These are phyloP conservation scores for Neoascochyta sp. DNA, from an alignment of 2,329 filamentous ascomycete species.

Conservation along the genomic window DNA sequence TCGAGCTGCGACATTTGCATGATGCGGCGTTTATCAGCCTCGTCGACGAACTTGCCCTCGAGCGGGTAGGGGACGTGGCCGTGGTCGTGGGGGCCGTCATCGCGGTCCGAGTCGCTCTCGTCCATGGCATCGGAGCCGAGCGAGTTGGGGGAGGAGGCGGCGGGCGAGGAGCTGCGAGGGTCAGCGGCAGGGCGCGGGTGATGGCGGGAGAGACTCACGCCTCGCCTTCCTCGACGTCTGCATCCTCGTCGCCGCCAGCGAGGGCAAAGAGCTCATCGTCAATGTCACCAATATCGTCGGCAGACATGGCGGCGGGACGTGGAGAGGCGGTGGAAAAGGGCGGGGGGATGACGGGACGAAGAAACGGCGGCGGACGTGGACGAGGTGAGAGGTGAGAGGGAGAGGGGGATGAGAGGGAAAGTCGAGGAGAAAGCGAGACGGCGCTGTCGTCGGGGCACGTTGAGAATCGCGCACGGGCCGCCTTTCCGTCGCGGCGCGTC, in stretches of 20 bases:
- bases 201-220: slow-evolving; percentile 58
- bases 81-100: slow-evolving; percentile 46
- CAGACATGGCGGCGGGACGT: slow-evolving; percentile 60
- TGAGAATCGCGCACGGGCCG: too few species aligned
- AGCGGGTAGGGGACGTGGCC: slow-evolving; percentile 72
- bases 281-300: slow-evolving; percentile 57
- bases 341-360: slow-evolving; percentile 3
- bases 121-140: slow-evolving; percentile 83
- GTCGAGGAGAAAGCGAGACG: slow-evolving; percentile 14
- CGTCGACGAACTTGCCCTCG: slow-evolving; percentile 72
- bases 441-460: slow-evolving; percentile 20
- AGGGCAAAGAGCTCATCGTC: slow-evolving; percentile 93
- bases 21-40: slow-evolving; percentile 58
- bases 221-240: slow-evolving; percentile 71
- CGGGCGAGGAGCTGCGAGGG: slow-evolving; percentile 61
- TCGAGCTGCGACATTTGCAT: slow-evolving; percentile 85
- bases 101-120: slow-evolving; percentile 58
- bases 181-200: slow-evolving; percentile 23
- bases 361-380: slow-evolving; percentile 5
- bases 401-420: slow-evolving; percentile 13
- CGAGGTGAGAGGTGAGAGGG: slow-evolving; percentile 8
- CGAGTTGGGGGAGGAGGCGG: slow-evolving; percentile 65
- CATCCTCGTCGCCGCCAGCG: slow-evolving; percentile 66
- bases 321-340: slow-evolving; percentile 2
- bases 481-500: slow-evolving; percentile 22